A percentile compares a stretch with the other conserved stretches of the same genome.
These are phyloP conservation scores for Botrytis fabae DNA, from an alignment of 2,329 filamentous ascomycete species.

Conservation along the genomic window DNA sequence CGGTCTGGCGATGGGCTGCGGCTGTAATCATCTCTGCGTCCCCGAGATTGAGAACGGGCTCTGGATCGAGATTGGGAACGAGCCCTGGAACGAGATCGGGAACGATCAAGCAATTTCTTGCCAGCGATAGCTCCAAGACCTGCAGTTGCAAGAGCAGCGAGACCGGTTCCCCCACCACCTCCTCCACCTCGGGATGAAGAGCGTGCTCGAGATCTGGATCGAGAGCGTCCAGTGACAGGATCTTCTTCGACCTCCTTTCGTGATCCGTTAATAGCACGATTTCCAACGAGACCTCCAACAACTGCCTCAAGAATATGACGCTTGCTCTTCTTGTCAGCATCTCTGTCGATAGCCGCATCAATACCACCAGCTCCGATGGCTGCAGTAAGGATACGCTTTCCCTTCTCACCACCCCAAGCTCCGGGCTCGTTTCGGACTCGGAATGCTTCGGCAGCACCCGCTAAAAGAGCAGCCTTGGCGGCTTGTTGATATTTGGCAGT, in stretches of 20 bases:
- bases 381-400: constrained; percentile 86
- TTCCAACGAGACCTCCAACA: constrained; percentile 83
- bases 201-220: constrained; percentile 67
- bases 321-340: constrained; percentile 73
- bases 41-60: constrained; percentile 25
- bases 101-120: constrained; percentile 61
- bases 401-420: constrained; percentile 86
- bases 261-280: constrained; percentile 80
- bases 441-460: constrained; percentile 90
- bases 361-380: constrained; percentile 84
- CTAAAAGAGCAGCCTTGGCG: constrained; percentile 85
- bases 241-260: constrained; percentile 57
- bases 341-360: constrained; percentile 68
- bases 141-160: constrained; percentile 64
- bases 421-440: constrained; percentile 85
- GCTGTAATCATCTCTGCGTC: constrained; percentile 39
- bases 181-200: constrained; percentile 51
- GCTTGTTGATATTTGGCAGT: constrained; percentile 74
- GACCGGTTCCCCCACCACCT: constrained; percentile 50
- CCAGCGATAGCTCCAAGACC: constrained; percentile 60
- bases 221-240: constrained; percentile 57
- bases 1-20: constrained; percentile 35
- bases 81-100: constrained; percentile 50
- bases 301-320: constrained; percentile 83
- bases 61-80: constrained; percentile 43